Conservation (phyloP, 106 monocot genomes). For the Dioscorea alata region DNA sequence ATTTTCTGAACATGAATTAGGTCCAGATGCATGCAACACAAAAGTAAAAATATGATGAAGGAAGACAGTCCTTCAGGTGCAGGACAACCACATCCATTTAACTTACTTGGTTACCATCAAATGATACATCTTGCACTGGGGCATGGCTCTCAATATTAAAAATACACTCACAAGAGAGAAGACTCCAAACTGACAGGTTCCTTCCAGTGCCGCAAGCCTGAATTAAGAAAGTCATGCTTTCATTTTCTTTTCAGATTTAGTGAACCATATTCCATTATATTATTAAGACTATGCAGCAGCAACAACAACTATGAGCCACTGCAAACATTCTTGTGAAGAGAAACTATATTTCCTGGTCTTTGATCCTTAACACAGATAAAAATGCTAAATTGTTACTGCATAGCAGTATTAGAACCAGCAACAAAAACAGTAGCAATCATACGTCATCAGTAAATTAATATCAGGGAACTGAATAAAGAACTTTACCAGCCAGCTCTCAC, state of each 20-base stretch:
- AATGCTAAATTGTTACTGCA: no score
- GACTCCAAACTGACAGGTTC: conserved; percentile 85
- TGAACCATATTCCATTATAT: background rate
- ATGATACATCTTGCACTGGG: conserved; percentile 70
- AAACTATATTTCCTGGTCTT: background rate
- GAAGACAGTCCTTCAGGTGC: background rate
- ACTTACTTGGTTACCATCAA: conserved; percentile 83
- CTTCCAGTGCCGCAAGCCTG: conserved; percentile 77
- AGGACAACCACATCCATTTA: background rate
- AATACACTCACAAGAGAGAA: conserved; percentile 68
- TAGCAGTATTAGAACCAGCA: no score
- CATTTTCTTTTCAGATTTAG: background rate
- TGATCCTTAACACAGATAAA: no score
- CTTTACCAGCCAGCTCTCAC: conserved; percentile 92
- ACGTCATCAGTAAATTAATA: no score
- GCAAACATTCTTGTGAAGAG: background rate
- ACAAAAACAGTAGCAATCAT: no score
- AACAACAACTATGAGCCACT: background rate
- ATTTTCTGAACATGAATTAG: no score
- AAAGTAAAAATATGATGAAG: background rate
- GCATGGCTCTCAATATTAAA: conserved; percentile 47
- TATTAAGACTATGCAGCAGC: no score
- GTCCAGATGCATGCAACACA: background rate
- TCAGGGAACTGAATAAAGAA: background rate
- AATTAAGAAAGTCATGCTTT: background rate